phyloP scores from a whole-genome alignment of 2,329 filamentous ascomycete genomes.

The Colletotrichum kahawae region DNA sequence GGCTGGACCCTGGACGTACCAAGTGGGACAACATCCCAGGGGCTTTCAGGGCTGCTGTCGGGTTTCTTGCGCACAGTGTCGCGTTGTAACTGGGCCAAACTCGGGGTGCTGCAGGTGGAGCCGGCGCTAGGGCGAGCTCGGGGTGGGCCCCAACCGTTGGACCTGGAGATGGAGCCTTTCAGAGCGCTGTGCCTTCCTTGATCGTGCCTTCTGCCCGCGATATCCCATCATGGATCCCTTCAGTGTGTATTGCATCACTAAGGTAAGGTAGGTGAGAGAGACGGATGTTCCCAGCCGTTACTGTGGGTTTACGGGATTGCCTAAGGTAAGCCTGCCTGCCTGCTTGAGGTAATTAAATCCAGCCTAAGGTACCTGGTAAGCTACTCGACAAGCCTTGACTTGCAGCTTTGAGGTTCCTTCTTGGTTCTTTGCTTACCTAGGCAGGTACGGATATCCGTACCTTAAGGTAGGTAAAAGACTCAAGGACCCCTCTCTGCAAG shows the following conservation, averaged over 20 bases:
- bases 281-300: not conserved
- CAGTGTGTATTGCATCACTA: not conserved
- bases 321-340: not conserved
- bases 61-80: not conserved
- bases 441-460: not conserved
- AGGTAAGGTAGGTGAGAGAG: not conserved
- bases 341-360: not conserved
- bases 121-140: not conserved
- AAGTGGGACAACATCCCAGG: not conserved
- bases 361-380: not conserved
- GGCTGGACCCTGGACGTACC: not conserved
- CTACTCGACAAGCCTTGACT: not conserved
- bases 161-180: not conserved
- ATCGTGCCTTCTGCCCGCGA: not conserved
- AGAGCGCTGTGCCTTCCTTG: not conserved
- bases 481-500: not conserved
- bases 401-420: not conserved
- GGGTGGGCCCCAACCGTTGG: not conserved
- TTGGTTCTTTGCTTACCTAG: not conserved
- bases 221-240: not conserved
- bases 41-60: not conserved
- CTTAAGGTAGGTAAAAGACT: not conserved
- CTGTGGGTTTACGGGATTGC: not conserved
- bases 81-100: slow-evolving; percentile 7
- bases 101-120: not conserved